These are phyloP conservation scores for Claviceps monticola DNA, from an alignment of 2,329 filamentous ascomycete genomes.

Conservation along the genomic window DNA sequence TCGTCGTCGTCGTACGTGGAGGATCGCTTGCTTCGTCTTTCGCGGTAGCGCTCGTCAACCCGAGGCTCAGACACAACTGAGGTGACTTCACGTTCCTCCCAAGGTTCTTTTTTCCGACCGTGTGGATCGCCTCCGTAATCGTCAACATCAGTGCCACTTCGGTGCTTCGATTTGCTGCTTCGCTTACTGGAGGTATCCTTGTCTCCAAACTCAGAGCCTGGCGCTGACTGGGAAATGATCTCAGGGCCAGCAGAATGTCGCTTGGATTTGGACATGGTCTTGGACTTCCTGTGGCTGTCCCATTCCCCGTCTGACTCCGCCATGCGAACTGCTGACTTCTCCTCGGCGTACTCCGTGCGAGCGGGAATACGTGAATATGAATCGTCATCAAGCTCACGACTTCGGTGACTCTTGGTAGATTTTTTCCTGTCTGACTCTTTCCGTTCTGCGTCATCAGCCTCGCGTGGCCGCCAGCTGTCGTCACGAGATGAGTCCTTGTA, in stretches of 20 bases:
- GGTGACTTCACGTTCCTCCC: conserved; percentile 32
- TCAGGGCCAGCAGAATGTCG: conserved; percentile 17
- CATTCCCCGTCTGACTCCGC: conserved; percentile 20
- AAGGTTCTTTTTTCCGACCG: conserved; percentile 24
- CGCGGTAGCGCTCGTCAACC: conserved; percentile 18
- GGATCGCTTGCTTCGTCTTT: conserved; percentile 16
- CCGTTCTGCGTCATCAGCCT: conserved; percentile 11
- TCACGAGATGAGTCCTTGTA: conserved; percentile 11
- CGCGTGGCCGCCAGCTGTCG: conserved; percentile 9
- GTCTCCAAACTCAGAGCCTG: conserved; percentile 24
- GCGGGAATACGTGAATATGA: conserved; percentile 14
- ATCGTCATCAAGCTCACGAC: conserved; percentile 16
- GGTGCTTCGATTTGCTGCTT: conserved; percentile 26
- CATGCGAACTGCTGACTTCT: conserved; percentile 9
- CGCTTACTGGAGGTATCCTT: conserved; percentile 21
- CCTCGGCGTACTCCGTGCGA: conserved; percentile 17
- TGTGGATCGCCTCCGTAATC: conserved; percentile 22
- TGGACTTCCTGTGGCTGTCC: conserved; percentile 20
- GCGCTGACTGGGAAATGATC: conserved; percentile 18
- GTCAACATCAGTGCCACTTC: conserved; percentile 20
- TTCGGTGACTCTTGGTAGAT: conserved; percentile 16
- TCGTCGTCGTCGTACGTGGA: conserved; percentile 28
- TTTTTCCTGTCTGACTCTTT: conserved; percentile 14
- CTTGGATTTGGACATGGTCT: conserved; percentile 21
- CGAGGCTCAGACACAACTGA: conserved; percentile 35